Conservation (phyloP, 495 filamentous ascomycete genomes). For the Xylona heveae region DNA sequence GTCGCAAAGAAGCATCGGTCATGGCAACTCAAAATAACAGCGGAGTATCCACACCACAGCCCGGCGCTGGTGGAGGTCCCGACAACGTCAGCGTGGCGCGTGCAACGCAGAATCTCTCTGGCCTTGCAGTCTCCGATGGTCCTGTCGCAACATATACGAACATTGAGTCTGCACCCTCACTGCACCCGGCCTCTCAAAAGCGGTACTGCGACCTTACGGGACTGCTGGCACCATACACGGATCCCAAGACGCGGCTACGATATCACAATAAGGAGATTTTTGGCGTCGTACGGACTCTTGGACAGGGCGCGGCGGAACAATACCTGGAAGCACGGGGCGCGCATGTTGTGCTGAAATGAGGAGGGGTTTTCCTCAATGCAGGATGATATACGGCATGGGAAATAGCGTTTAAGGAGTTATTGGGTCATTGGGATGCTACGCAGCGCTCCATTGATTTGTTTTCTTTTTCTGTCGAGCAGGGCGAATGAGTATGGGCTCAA, state of each 20-base stretch:
- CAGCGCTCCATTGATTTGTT: no score
- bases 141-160: slow-evolving; percentile 83
- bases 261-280: slow-evolving; percentile 88
- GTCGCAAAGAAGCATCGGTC: slow-evolving; percentile 61
- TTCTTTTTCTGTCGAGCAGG: no score
- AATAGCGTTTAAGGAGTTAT: no score
- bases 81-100: slow-evolving; percentile 43
- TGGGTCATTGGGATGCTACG: no score
- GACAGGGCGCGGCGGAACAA: slow-evolving; percentile 59
- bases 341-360: slow-evolving; percentile 76
- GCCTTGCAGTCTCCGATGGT: slow-evolving; percentile 33
- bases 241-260: slow-evolving; percentile 78
- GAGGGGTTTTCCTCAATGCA: no score
- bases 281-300: slow-evolving; percentile 48
- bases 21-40: slow-evolving; percentile 59
- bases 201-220: slow-evolving; percentile 94
- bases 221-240: slow-evolving; percentile 65
- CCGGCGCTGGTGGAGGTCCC: slow-evolving; percentile 12
- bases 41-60: slow-evolving; percentile 51
- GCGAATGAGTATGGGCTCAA: no score
- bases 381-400: no score
- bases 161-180: slow-evolving; percentile 73
- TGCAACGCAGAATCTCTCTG: slow-evolving; percentile 62
- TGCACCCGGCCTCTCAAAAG: slow-evolving; percentile 49
- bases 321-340: slow-evolving; percentile 80